Percentiles rank a stretch among this genome's conserved stretches.
phyloP scores from a whole-genome alignment of 2,329 filamentous ascomycete genomes.

The Verticillium nubilum region DNA sequence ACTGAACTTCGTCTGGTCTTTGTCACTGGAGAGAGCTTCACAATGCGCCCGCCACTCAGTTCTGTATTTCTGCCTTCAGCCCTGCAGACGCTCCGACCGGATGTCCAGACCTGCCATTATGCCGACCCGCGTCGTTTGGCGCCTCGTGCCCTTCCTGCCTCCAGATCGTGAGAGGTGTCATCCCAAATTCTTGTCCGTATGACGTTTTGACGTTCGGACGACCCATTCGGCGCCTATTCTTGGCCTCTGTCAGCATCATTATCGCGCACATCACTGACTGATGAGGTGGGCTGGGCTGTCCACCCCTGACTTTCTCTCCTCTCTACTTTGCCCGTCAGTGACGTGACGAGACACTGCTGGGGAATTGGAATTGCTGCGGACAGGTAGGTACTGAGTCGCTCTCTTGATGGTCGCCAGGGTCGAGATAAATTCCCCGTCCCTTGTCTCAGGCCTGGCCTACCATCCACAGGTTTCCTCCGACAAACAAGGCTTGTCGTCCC shows the following conservation, averaged over 20 bases:
- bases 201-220: not conserved
- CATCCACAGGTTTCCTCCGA: not conserved
- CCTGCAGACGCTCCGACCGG: conserved; percentile 3
- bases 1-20: conserved; percentile 11
- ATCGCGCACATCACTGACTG: not conserved
- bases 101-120: not conserved
- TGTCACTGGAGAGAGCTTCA: conserved; percentile 12
- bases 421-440: not conserved
- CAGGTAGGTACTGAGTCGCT: not conserved
- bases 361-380: not conserved
- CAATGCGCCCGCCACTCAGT: conserved; percentile 16
- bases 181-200: not conserved
- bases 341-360: not conserved
- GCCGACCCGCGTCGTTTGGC: not conserved
- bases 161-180: conserved; percentile 1
- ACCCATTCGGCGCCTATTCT: not conserved
- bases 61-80: conserved; percentile 4
- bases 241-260: not conserved
- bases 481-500: not conserved
- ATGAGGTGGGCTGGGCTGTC: too few species aligned
- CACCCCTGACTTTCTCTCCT: not conserved
- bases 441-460: not conserved
- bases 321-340: not conserved
- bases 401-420: not conserved
- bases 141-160: not conserved